These are phyloP conservation scores for Xerocomellus dryophilus DNA, from an alignment of 768 basidiomycete species.

Conservation along the genomic window DNA sequence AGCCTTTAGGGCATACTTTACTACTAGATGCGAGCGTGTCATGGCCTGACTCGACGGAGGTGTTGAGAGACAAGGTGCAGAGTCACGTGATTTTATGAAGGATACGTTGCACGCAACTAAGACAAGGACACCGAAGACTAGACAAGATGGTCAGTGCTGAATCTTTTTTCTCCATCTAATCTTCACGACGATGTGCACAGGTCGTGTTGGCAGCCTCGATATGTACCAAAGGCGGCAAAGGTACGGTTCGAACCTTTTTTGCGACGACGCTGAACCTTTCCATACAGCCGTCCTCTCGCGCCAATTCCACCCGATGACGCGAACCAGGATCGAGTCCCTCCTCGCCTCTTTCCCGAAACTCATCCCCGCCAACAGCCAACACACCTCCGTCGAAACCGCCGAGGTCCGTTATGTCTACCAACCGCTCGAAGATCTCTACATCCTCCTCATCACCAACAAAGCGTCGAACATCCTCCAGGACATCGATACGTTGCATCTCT, in stretches of 20 bases:
- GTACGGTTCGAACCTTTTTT: constrained; percentile 42
- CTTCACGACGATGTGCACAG: constrained; percentile 38
- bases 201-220: constrained; percentile 93
- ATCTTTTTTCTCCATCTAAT: neutral
- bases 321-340: constrained; percentile 90
- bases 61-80: too few species aligned
- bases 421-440: constrained; percentile 94
- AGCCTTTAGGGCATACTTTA: constrained; percentile 54
- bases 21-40: constrained; percentile 13
- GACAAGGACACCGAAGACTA: neutral
- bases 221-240: constrained; percentile 92
- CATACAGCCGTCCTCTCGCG: constrained; percentile 86
- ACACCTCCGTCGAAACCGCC: constrained; percentile 92
- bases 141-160: constrained; percentile 22
- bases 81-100: constrained; percentile 17
- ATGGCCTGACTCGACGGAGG: neutral
- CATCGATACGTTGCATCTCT: constrained; percentile 92
- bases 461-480: constrained; percentile 99
- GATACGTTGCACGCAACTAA: constrained; percentile 12
- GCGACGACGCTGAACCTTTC: neutral
- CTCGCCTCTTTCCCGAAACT: constrained; percentile 97
- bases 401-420: constrained; percentile 98
- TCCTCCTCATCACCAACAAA: constrained; percentile 96
- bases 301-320: constrained; percentile 91
- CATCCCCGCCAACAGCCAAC: constrained; percentile 91